A percentile compares a stretch with the other conserved stretches of the same genome.
Evolutionary conservation across 495 filamentous ascomycete genomes (phyloP).

Genomic region (Niebla homalea): DNA sequence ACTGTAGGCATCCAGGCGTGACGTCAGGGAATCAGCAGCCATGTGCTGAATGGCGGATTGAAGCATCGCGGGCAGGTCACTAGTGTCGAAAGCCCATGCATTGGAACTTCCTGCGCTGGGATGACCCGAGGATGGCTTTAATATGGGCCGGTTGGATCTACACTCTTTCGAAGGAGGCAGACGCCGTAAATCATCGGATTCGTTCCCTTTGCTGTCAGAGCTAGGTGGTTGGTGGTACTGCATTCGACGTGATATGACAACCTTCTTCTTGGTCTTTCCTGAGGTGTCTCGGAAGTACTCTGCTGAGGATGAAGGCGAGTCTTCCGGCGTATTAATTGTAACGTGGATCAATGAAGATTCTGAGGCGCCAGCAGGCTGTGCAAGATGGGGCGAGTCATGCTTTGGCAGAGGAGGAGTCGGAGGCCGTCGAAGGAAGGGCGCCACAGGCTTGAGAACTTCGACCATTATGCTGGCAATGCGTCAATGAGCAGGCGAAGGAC

Average conservation of each 20-base stretch:
- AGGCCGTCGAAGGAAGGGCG: slow-evolving; percentile 38
- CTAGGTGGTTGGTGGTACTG: slow-evolving; percentile 52
- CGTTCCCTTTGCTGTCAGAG: slow-evolving; percentile 31
- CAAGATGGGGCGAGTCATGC: slow-evolving; percentile 30
- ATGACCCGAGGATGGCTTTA: slow-evolving; percentile 50
- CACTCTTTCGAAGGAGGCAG: slow-evolving; percentile 47
- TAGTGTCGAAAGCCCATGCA: slow-evolving; percentile 23
- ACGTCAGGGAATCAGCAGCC: slow-evolving; percentile 50
- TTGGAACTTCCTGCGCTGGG: slow-evolving; percentile 23
- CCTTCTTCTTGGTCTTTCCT: slow-evolving; percentile 47
- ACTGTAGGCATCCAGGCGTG: slow-evolving; percentile 75
- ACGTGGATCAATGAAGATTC: not conserved
- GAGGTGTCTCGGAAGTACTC: slow-evolving; percentile 25
- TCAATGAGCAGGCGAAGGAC: too few species aligned
- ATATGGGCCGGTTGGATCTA: slow-evolving; percentile 70
- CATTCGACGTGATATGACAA: slow-evolving; percentile 61
- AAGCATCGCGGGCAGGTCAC: slow-evolving; percentile 57
- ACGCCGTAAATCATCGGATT: slow-evolving; percentile 31
- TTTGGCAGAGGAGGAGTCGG: slow-evolving; percentile 41
- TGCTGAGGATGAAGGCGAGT: slow-evolving; percentile 33
- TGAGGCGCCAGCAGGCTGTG: slow-evolving; percentile 2
- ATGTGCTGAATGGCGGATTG: slow-evolving; percentile 71
- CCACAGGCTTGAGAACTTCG: slow-evolving; percentile 32
- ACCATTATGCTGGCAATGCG: slow-evolving; percentile 28
- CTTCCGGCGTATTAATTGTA: slow-evolving; percentile 31